A percentile compares a stretch with the other conserved stretches of the same genome.
These are phyloP conservation scores for Penicillium hordei DNA, from an alignment of 2,329 filamentous ascomycete species.

Conservation along the genomic window DNA sequence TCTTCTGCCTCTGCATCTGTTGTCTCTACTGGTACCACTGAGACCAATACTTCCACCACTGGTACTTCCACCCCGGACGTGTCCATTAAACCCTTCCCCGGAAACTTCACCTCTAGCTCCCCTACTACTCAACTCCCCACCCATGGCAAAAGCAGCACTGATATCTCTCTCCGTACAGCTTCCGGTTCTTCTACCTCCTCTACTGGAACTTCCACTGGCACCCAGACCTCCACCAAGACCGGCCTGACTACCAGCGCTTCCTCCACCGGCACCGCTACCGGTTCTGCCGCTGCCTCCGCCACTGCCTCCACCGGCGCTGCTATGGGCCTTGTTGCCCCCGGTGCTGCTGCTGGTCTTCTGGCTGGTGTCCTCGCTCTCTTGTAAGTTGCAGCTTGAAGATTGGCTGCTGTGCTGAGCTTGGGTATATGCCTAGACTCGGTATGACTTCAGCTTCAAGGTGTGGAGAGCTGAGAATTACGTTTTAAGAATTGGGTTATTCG, in stretches of 20 bases:
- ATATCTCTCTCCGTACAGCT: slow-evolving; percentile 6
- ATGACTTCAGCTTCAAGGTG: background rate
- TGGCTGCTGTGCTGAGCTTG: background rate
- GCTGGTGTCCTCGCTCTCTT: slow-evolving; percentile 25
- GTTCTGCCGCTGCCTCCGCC: slow-evolving; percentile 5
- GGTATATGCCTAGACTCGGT: background rate
- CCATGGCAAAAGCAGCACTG: background rate
- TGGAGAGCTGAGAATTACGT: background rate
- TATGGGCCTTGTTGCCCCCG: slow-evolving; percentile 16
- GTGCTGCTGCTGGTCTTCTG: slow-evolving; percentile 21
- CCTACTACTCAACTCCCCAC: background rate
- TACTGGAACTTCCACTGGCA: slow-evolving; percentile 12
- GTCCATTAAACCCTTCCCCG: background rate
- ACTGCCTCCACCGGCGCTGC: slow-evolving; percentile 16
- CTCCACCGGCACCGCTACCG: slow-evolving; percentile 3
- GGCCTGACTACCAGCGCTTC: slow-evolving; percentile 14
- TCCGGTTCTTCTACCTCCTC: slow-evolving; percentile 10
- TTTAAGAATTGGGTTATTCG: background rate
- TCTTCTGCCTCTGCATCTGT: slow-evolving; percentile 14
- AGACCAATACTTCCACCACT: slow-evolving; percentile 11
- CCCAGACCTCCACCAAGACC: slow-evolving; percentile 6
- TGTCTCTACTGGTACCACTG: slow-evolving; percentile 11
- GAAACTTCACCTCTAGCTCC: background rate
- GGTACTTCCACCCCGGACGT: slow-evolving; percentile 11
- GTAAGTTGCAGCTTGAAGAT: slow-evolving; percentile 6